Base-by-base conservation (phyloP, 2,329 filamentous ascomycete genomes). In the Aspergillus bombycis region DNA sequence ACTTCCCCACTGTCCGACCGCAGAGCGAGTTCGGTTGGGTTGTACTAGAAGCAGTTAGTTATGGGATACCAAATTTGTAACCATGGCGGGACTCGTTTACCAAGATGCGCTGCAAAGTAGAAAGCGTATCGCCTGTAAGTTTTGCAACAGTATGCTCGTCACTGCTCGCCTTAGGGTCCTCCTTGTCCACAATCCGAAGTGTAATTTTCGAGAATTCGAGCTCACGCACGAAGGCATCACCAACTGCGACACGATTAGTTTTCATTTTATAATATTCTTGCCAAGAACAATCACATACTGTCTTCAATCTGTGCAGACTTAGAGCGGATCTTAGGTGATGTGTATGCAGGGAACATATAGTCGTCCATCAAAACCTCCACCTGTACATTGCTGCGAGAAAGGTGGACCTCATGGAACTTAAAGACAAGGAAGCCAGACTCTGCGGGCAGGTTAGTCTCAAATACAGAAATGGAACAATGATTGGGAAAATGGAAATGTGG, bases 141-240 rank as follows among this genome's bases (percentile, higher is more conserved):
- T 91, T 93, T 14, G 93, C 92, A 69, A 97, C 84, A 34, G 91
- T 88, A 67, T 92, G 84, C 50, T 96, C 90, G 58, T 91, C 86
- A 58, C 81, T 78, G 19, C 86, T 89, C 26, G 89, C 88, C 66
- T 89, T 89, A 71, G 87, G 88, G 68, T 96, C 91, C 19, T 88
- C 84, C 75, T 93, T 93, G 72, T 94, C 91, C 50, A 93, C 89
- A 55, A 97, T 85, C 62, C 93, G 91, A 67, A 99, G 85, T 0
- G 94, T 98, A 63, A 99, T 88, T 68, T 91, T 91, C 3, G 95
- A 99, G 71, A 97, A 94, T 68, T 99, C 96, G n/a, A 99, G 85
- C 78, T 99, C 95, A 65, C 95, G 92, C 64, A 99, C 91, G 79
- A 99, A 93, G 60, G 93, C 95, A 78, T 99, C 95, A 56, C 94